Evolutionary conservation across 202 grass and related monocot genomes (phyloP), one percentile per base, ranked within the genome.

Genomic region (Panicum virgatum): DNA sequence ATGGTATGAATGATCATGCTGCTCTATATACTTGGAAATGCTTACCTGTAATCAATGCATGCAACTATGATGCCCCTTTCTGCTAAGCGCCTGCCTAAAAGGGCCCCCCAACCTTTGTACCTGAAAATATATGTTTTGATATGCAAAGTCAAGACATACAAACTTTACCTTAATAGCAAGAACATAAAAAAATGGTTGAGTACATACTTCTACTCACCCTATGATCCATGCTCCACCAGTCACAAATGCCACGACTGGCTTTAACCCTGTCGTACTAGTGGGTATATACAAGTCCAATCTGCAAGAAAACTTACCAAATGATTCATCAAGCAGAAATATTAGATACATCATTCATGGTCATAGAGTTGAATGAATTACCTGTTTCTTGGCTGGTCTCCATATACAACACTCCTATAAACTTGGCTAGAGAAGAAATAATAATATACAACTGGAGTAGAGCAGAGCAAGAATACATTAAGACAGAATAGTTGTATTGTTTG

Each of bases 181-280:
- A 16, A 43, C 63, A 69, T 63, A 10, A 25, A 69, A 50, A 42
- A 23, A 22, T 7, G 50, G 36, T 65, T 57, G 43, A 48, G 82
- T 42, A 86, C 73, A 82, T 87, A 83, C 73, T 83, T 81, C 3
- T 79, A 93, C 88, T 98, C 81, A 98, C 96, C 96, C 96, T 81
- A 98, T 95, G 65, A 93, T 95, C 96, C 96, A 98, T 74, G 96
- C 96, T 74, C 96, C 96, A 66, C 90, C 96, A 47, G 92, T 95
- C 51, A 93, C 86, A 78, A 95, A 98, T 71, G 82, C 90, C 32
- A 93, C 92, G 20, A 93, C 96, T 11, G 96, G 92, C 42, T 76
- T 91, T 61, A 78, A 64, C 70, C 67, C 69, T 71, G 85, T 83
- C 6, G 45, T 51, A 72, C 80, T 83, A 38, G 76, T 57, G 59